Base-by-base conservation (phyloP, 352 stramenopile genomes). In the Phytophthora lateralis region DNA sequence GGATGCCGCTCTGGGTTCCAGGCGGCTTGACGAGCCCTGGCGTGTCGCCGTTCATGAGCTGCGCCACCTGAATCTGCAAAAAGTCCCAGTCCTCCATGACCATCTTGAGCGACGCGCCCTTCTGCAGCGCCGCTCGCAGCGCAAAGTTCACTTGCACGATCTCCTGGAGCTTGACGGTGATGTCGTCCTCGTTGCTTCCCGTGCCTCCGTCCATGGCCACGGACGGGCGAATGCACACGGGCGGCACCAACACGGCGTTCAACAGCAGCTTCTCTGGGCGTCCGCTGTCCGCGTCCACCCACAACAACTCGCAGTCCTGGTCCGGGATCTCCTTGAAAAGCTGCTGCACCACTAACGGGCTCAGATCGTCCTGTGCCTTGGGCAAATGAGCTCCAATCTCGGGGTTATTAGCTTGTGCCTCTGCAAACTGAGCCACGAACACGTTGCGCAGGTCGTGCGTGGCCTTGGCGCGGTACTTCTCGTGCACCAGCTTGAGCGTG, bases 21-120 rank as follows among this genome's bases (percentile, higher is more conserved):
- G 97, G 95, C n/a, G 95, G 93, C 55, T 98, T 93, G 15, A 98
- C 91, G 3, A 99, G 64, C 2, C 98, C 97, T 0, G 98, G 97
- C 8, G 98, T 97, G 56, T 99, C 98, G 15, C 97, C 97, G 77
- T 99, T 99, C 71, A 99, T 98, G 47, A 99, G 98, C 69, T 98
- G 92, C 6, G 96, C 95, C 14, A 99, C 96, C 67, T 98, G 89
- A 66, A 95, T 92, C 82, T 99, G 98, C 56, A 99, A 80, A 64
- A 99, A 98, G 69, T 99, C 97, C 97, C 97, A 99, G 74, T 98
- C 91, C 74, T 99, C 97, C 87, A 99, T 98, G 46, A 99, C 97
- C 73, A 98, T 99, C 48, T 98, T 98, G 44, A 98, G 94, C 55
- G 94, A 97, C 34, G 93, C 95, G 34, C 98, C 98, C 38, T 98